Base-by-base conservation (phyloP, 2,329 filamentous ascomycete species). In the Arthroderma sp. region DNA sequence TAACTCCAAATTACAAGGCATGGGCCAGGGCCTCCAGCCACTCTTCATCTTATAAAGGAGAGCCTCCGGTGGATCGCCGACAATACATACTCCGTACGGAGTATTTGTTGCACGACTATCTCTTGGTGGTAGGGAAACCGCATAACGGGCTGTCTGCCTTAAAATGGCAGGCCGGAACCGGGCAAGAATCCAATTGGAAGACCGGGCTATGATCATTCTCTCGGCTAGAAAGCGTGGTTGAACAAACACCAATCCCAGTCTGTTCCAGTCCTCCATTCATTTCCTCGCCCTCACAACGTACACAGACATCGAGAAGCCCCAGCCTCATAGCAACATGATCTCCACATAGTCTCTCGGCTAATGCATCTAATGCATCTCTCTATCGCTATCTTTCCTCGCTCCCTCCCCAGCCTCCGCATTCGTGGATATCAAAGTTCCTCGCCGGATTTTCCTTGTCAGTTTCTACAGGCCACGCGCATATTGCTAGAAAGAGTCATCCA, bases 221-320 rank as follows among this genome's bases (percentile, higher is more conserved):
- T 17, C 44, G 9, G 44, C 44, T 11, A 51, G 25, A n/a, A 25
- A 31, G 25, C 44, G 25, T 51, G 44, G 44, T 51, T 51, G 44
- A 51, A 51, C 44, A 19, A 51, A 51, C 44, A 51, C 44, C 44
- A 51, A 51, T 51, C 44, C 44, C 11, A 33, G 44, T 51, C 44
- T 51, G 44, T 31, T 19, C 25, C 44, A 51, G 44, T 35, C 44
- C 44, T 51, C 44, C 44, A 51, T 51, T 33, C n/a, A 1, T 8
- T 17, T 11, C 44, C 25, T 51, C 9, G 44, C 44, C n/a, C 33
- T 51, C 44, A 19, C n/a, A 31, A n/a, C 44, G 28, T 4, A 13
- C 15, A 2, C 23, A n/a, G 13, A 31, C n/a, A 28, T 25, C 28
- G n/a, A 31, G 4, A 51, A 33, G 44, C 25, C 44, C 25, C 25